These are phyloP conservation scores for Sugiyamaella sp. DNA, from an alignment of 1,139 yeast genomes.

Conservation along the genomic window DNA sequence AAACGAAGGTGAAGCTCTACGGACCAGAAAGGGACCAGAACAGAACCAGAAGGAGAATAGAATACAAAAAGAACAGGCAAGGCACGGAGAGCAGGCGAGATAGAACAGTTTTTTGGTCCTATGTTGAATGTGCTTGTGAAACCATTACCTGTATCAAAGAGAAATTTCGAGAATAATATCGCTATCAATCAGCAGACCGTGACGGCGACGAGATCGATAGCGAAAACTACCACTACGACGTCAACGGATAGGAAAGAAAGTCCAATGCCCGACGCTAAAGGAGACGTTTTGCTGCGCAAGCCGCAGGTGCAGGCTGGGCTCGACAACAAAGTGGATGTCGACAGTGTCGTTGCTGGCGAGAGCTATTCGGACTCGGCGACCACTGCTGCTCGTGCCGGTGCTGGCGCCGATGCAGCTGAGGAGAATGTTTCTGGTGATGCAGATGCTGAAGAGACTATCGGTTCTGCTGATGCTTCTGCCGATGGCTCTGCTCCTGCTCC, in stretches of 20 bases:
- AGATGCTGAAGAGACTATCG: background rate
- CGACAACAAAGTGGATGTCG: background rate
- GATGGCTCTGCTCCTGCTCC: background rate
- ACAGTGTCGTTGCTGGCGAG: background rate
- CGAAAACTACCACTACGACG: background rate
- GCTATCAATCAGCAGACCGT: background rate
- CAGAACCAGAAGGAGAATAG: background rate
- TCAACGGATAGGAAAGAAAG: background rate
- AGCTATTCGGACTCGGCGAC: too few relatives aligned
- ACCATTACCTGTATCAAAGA: too few relatives aligned
- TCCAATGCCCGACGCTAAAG: background rate
- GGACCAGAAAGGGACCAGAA: too few relatives aligned
- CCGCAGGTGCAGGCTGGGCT: background rate
- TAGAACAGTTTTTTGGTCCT: background rate
- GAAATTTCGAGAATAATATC: too few relatives aligned
- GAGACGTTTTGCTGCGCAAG: conserved; percentile 5
- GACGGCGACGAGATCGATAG: background rate
- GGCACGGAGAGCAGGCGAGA: background rate
- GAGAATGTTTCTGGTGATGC: background rate
- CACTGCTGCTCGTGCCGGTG: too few relatives aligned
- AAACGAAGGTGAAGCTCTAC: too few relatives aligned
- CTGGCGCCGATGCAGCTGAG: background rate
- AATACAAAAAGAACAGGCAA: background rate
- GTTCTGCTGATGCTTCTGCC: background rate
- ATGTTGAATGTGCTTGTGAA: background rate